Evolutionary conservation across 257 asterid genomes (phyloP).

Genomic region (Salvia miltiorrhiza): DNA sequence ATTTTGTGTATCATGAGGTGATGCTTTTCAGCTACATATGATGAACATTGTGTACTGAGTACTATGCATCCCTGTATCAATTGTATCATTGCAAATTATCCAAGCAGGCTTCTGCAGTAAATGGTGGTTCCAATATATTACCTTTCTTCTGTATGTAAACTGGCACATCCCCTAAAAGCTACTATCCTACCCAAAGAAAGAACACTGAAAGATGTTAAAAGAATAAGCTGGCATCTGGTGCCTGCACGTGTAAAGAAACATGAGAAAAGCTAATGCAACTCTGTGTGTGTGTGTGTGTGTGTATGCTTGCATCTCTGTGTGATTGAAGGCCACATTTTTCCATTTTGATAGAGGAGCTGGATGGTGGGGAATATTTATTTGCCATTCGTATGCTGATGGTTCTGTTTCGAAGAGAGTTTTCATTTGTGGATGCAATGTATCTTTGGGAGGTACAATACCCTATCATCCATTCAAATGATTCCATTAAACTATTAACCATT

Average conservation of each 20-base stretch:
- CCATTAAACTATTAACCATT: neutral
- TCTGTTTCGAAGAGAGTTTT: conserved; percentile 90
- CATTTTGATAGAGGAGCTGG: conserved; percentile 75
- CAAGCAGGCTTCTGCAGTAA: neutral
- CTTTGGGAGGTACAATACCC: conserved; percentile 81
- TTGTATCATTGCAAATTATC: neutral
- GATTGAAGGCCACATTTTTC: conserved; percentile 24
- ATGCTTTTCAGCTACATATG: neutral
- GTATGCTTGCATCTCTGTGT: neutral
- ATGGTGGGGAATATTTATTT: conserved; percentile 92
- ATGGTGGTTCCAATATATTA: conserved; percentile 6
- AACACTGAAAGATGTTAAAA: neutral
- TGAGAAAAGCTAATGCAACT: conserved; percentile 1
- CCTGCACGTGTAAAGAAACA: neutral
- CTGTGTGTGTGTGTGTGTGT: neutral
- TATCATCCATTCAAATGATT: neutral
- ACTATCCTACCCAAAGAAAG: neutral
- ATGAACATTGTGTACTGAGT: neutral
- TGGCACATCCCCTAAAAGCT: neutral
- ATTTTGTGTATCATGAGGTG: neutral
- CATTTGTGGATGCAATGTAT: conserved; percentile 83
- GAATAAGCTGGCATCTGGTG: neutral
- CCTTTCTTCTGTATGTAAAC: neutral
- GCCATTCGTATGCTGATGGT: conserved; percentile 99
- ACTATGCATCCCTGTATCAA: neutral